Evolutionary conservation across 2,329 filamentous ascomycete species (phyloP).

Genomic region (Peltaster fructicola): DNA sequence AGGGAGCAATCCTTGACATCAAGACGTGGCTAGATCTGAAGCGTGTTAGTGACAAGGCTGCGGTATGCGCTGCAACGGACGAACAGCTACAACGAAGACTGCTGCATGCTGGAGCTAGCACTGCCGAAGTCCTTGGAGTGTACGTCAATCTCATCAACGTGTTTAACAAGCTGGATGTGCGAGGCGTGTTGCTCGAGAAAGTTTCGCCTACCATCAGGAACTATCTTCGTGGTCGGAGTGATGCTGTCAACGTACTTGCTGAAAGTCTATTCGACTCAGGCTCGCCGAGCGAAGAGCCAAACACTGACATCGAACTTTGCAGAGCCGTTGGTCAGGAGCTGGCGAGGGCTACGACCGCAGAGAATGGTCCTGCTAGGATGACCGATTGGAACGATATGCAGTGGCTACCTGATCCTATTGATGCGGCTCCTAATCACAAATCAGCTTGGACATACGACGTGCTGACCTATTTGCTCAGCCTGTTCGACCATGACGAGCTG

Average conservation of each 20-base stretch:
- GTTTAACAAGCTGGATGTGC: constrained; percentile 58
- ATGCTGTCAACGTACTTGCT: constrained; percentile 63
- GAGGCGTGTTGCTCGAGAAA: constrained; percentile 58
- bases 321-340: constrained; percentile 47
- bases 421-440: constrained; percentile 79
- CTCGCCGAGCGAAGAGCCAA: no score
- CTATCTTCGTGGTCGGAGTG: constrained; percentile 61
- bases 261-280: constrained; percentile 53
- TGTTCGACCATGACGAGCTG: constrained; percentile 83
- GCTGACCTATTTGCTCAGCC: constrained; percentile 72
- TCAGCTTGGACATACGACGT: constrained; percentile 79
- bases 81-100: constrained; percentile 46
- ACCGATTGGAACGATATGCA: constrained; percentile 83
- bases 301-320: constrained; percentile 42
- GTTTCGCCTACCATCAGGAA: constrained; percentile 55
- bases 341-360: constrained; percentile 16
- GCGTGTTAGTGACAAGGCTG: constrained; percentile 47
- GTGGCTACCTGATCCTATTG: constrained; percentile 84
- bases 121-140: constrained; percentile 55
- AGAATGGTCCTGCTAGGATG: no score
- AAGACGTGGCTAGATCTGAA: constrained; percentile 47
- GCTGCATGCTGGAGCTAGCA: constrained; percentile 59
- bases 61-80: constrained; percentile 54
- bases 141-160: constrained; percentile 67
- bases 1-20: constrained; percentile 57